A percentile compares a stretch with the other conserved stretches of the same genome.
Conservation (phyloP, 495 filamentous ascomycete species). For the Neurospora hispaniola region DNA sequence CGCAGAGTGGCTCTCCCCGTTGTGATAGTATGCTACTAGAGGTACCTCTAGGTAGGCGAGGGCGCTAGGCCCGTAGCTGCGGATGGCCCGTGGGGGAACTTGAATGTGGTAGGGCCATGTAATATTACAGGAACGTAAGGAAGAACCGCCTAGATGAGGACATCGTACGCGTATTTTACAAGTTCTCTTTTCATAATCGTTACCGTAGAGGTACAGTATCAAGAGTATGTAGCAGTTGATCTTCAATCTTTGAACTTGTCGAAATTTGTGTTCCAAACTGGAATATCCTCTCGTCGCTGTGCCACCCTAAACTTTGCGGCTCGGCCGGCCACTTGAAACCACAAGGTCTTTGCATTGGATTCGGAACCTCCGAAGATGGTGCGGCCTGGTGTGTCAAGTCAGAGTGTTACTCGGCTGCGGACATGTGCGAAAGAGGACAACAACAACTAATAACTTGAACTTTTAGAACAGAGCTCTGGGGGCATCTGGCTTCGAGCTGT, state of each 20-base stretch:
- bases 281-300: background rate
- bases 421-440: background rate
- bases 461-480: background rate
- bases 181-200: too few species aligned
- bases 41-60: background rate
- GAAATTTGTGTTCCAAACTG: background rate
- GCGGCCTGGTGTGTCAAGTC: background rate
- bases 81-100: background rate
- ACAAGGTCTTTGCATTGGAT: background rate
- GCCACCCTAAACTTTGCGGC: background rate
- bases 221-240: too few species aligned
- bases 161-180: too few species aligned
- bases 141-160: too few species aligned
- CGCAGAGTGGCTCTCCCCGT: background rate
- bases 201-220: too few species aligned
- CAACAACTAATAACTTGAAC: background rate
- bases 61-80: background rate
- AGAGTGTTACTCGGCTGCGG: background rate
- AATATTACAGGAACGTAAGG: background rate
- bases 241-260: background rate
- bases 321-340: background rate
- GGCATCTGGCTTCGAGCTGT: background rate
- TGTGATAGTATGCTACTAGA: background rate
- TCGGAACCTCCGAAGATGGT: background rate
- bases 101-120: background rate